phyloP scores from a whole-genome alignment of 2,329 filamentous ascomycete species.

The Elsinoe necatrix region DNA sequence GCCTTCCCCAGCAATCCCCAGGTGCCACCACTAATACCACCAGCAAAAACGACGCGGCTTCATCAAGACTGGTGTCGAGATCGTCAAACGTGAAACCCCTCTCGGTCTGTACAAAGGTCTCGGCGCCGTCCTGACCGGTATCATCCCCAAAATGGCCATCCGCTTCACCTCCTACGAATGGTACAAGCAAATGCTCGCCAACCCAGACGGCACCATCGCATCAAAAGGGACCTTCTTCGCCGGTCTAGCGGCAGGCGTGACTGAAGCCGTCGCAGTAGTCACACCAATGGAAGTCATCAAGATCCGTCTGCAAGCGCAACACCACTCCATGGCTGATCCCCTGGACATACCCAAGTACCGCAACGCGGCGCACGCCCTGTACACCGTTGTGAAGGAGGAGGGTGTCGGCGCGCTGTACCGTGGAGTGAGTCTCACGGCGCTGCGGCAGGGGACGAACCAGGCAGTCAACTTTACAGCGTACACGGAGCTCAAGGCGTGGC shows the following conservation, averaged over 20 bases:
- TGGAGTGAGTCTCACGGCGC: constrained; percentile 83
- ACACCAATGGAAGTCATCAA: constrained; percentile 99
- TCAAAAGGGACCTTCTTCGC: constrained; percentile 68
- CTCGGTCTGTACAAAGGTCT: constrained; percentile 94
- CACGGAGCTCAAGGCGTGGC: constrained; percentile 75
- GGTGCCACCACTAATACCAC: not conserved
- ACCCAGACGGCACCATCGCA: constrained; percentile 57
- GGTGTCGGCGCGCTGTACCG: constrained; percentile 81
- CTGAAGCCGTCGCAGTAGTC: constrained; percentile 91
- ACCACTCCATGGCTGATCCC: constrained; percentile 95
- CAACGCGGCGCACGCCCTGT: constrained; percentile 74
- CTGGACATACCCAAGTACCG: constrained; percentile 95
- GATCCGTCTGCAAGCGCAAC: constrained; percentile 94
- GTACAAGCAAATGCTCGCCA: constrained; percentile 78
- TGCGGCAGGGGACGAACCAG: constrained; percentile 94
- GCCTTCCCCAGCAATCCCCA: not conserved
- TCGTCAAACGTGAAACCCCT: constrained; percentile 81
- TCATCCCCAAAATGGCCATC: constrained; percentile 98
- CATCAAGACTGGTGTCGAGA: constrained; percentile 73
- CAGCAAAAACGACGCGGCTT: constrained; percentile 74
- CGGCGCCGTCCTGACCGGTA: constrained; percentile 91
- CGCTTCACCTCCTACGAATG: constrained; percentile 95
- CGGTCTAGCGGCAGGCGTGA: constrained; percentile 85
- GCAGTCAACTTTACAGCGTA: constrained; percentile 99
- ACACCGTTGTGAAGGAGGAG: constrained; percentile 88